Evolutionary conservation across 371 early-diverging fungal species (phyloP), one percentile per base, ranked within the genome.

Genomic region (Apophysomyces sp.): DNA sequence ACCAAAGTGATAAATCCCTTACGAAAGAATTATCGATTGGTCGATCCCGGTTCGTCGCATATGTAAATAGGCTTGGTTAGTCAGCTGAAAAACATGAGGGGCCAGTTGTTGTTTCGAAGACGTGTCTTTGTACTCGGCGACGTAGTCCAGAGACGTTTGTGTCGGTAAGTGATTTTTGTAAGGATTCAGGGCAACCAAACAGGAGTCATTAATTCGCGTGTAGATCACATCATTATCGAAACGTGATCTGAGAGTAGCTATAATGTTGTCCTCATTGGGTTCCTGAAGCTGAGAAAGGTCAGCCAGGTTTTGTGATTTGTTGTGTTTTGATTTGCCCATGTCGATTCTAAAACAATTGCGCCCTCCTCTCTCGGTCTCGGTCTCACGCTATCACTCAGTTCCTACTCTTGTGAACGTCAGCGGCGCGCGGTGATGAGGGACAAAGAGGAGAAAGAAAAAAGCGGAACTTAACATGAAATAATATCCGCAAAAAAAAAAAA

Each of bases 1-100:
- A 54, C 18, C 26, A 62, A 52, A 57, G 31, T 52, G 41, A 54
- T 30, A 55, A 52, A 24, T 40, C 37, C 39, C 59, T 62, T 82
- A 83, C 87, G 74, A 74, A 51, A 82, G 73, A 59, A 89, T 87
- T 80, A 83, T 92, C 69, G 75, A 86, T 67, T 82, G 92, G 80
- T 81, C 95, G 76, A 77, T 89, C 40, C 81, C 92, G 73, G 90
- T 89, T 78, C 82, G 89, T 78, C 87, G 89, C 93, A 79, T 92
- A 85, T 80, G 92, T 63, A 80, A 75, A 58, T 90, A 90, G 1
- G 87, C 85, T 16, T 78, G 73, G 21, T 82, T 84, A 5, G 82
- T 87, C 54, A 91, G 74, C 55, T 91, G 87, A 74, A 90, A 97
- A 12, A 94, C 85, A 72, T 97, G 98, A 4, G 98, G 94, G 3